Evolutionary conservation across 257 asterid species (phyloP).

Genomic region (Leptodermis oblonga): DNA sequence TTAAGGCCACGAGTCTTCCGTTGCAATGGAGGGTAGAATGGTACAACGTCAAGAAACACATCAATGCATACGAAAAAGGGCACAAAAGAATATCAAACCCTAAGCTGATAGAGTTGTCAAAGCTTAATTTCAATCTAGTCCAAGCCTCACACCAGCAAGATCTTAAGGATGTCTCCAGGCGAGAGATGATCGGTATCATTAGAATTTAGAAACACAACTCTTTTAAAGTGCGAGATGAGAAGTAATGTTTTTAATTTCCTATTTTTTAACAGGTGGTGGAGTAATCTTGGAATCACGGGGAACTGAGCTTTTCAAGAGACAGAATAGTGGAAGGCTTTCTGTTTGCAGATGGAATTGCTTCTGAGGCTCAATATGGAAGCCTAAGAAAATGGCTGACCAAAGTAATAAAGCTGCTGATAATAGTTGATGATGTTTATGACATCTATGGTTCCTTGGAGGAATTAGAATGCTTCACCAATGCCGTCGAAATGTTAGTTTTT

Average conservation of each 20-base stretch:
- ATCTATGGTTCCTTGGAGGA: constrained; percentile 46
- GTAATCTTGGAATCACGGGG: constrained; percentile 28
- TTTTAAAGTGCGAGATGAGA: no score
- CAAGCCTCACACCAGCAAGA: constrained; percentile 53
- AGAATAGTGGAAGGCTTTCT: constrained; percentile 49
- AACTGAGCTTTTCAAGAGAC: constrained; percentile 44
- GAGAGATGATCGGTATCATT: background rate
- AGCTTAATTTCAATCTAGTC: constrained; percentile 46
- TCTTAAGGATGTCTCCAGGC: constrained; percentile 47
- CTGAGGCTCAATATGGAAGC: constrained; percentile 38
- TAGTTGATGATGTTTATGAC: constrained; percentile 55
- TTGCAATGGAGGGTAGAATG: constrained; percentile 43
- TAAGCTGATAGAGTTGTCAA: constrained; percentile 34
- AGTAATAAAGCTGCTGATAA: constrained; percentile 30
- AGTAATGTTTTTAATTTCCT: no score
- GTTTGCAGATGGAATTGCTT: constrained; percentile 48
- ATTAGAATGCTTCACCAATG: constrained; percentile 40
- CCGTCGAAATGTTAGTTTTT: constrained; percentile 36
- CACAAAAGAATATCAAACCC: constrained; percentile 2
- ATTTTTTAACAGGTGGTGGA: constrained; percentile 49
- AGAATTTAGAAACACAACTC: no score
- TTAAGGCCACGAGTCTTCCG: constrained; percentile 21
- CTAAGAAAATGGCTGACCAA: constrained; percentile 56
- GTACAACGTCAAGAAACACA: constrained; percentile 41
- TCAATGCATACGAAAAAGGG: constrained; percentile 16